phyloP scores from a whole-genome alignment of 176 grass and related monocot genomes.

The Canna indica region DNA sequence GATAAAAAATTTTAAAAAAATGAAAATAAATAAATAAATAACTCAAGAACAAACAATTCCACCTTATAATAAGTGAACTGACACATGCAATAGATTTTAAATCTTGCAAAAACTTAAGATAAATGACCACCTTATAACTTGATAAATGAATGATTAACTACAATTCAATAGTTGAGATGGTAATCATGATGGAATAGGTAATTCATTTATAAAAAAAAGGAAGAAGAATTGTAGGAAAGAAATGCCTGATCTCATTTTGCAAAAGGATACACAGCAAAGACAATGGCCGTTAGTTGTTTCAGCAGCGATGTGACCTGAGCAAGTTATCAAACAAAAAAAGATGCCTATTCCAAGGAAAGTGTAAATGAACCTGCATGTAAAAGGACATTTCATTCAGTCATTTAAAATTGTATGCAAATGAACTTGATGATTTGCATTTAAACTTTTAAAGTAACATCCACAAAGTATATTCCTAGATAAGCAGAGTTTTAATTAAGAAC shows the following conservation, averaged over 20 bases:
- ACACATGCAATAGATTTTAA: not conserved
- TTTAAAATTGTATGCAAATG: not conserved
- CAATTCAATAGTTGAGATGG: not conserved
- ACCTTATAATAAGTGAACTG: not conserved
- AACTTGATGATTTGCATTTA: not conserved
- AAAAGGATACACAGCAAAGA: constrained; percentile 93
- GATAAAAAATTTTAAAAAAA: not conserved
- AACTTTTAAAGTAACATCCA: not conserved
- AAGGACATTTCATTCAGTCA: constrained; percentile 10
- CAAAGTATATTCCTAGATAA: no score
- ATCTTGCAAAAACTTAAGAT: not conserved
- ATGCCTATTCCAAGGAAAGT: constrained; percentile 67
- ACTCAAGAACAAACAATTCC: not conserved
- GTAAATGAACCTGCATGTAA: constrained; percentile 74
- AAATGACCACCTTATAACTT: not conserved
- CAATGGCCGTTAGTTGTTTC: constrained; percentile 67
- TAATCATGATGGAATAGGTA: not conserved
- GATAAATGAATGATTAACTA: not conserved
- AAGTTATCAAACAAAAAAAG: constrained; percentile 69
- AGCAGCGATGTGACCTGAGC: constrained; percentile 78
- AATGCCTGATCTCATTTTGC: not conserved
- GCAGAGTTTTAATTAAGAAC: no score
- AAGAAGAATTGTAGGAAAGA: not conserved
- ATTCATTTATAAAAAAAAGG: not conserved
- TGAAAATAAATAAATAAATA: not conserved